phyloP scores from a whole-genome alignment of 1,139 yeast genomes.

The Pneumocystis carinii region DNA sequence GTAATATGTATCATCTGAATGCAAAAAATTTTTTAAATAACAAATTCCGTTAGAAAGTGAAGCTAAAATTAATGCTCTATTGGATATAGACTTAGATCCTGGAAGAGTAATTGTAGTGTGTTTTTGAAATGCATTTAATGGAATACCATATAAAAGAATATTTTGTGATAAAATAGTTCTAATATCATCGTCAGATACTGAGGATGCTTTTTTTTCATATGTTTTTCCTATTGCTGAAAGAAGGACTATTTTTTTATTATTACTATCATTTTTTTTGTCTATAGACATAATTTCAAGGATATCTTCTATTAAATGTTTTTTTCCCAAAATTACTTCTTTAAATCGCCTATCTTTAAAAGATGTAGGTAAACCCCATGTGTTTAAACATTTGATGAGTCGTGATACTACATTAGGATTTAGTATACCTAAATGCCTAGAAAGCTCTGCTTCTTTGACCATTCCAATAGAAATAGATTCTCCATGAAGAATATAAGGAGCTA shows the following conservation, averaged over 20 bases:
- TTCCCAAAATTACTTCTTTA: constrained; percentile 50
- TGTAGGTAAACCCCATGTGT: constrained; percentile 75
- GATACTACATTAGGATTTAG: constrained; percentile 90
- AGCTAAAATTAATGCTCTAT: constrained; percentile 83
- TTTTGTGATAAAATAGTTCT: constrained; percentile 78
- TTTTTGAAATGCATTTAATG: constrained; percentile 24
- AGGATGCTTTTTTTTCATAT: constrained; percentile 75
- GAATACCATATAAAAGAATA: constrained; percentile 33
- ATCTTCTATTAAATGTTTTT: constrained; percentile 55
- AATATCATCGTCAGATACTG: constrained; percentile 64
- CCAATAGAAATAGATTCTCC: constrained; percentile 98
- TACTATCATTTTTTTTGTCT: constrained; percentile 91
- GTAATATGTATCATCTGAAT: constrained; percentile 87
- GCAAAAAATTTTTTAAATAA: constrained; percentile 66
- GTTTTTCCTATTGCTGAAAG: constrained; percentile 78
- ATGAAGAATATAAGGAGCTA: constrained; percentile 90
- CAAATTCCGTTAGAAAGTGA: constrained; percentile 82
- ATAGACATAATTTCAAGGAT: constrained; percentile 78
- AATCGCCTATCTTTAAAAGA: constrained; percentile 62
- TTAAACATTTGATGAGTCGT: constrained; percentile 64
- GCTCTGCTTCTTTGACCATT: constrained; percentile 85
- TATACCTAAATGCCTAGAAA: constrained; percentile 77
- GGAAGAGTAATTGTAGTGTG: constrained; percentile 60
- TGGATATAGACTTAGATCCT: constrained; percentile 92
- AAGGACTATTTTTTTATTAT: constrained; percentile 72